Base-by-base conservation (phyloP, 495 filamentous ascomycete genomes). In the Massariosphaeria phaeospora region DNA sequence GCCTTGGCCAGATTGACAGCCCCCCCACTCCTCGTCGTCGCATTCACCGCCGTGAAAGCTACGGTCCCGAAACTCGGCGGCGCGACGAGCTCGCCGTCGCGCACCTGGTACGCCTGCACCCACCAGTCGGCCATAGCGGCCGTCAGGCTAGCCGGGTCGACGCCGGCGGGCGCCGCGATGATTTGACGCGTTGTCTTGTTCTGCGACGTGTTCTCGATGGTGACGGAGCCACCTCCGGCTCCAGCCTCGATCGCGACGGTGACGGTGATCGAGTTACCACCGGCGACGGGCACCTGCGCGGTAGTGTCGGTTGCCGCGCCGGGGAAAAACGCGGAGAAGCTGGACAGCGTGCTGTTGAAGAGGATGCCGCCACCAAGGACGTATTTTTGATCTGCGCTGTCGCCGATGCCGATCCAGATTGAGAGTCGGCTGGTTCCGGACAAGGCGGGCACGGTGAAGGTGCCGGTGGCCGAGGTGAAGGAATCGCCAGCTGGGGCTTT, bases 181-280 rank as follows among this genome's bases (percentile, higher is more conserved):
- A 15, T n/a, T 36, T 57, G 45, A 2, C 25, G 34, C 11, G 39
- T 18, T 15, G 18, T 49, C 26, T 47, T 49, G 27, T 57, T 57
- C 38, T 57, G 54, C 3, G 54, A 43, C 25, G 33, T 57, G 36
- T 57, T 57, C 12, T 57, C 54, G 15, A 57, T n/a, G 7, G 35
- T 30, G 18, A 51, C 47, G 11, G 35, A 36, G 2, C 54, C 54
- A 12, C 36, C 13, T 9, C 6, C 44, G 18, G 46, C 13, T 9
- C 6, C 44, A 24, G 10, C 45, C 1, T 23, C 18, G 1, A 44
- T 10, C 15, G 44, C 6, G 20, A 51, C 54, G 2, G 54, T 57
- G 29, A 57, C 46, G 17, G 38, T 44, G 44, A 57, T 57, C 12
- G 36, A 33, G 21, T 57, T 46, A 23, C 21, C 45, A 2, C 45